phyloP scores from a whole-genome alignment of 306 rosid species.

The Sophora flavescens region DNA sequence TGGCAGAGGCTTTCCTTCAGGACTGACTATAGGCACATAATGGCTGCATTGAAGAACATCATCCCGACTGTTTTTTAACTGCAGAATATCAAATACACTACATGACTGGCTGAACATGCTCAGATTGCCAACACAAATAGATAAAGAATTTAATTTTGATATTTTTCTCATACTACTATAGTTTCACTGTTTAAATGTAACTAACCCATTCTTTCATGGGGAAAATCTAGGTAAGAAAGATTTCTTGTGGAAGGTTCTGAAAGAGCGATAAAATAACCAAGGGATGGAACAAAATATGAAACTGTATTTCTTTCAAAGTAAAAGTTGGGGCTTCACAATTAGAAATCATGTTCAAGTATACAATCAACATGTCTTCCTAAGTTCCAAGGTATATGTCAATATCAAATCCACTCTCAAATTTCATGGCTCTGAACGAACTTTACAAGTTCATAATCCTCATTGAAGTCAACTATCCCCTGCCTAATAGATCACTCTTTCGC shows the following conservation, averaged over 20 bases:
- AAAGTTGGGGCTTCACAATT: background rate
- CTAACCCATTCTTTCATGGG: conserved; percentile 1
- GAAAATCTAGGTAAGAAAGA: conserved; percentile 33
- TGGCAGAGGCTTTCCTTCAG: conserved; percentile 95
- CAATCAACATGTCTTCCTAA: conserved; percentile 14
- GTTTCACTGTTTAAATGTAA: conserved; percentile 31
- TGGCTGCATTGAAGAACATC: conserved; percentile 93
- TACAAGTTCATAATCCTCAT: conserved; percentile 29
- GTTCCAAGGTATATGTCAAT: conserved; percentile 24
- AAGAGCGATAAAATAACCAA: conserved; percentile 17
- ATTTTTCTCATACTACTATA: background rate
- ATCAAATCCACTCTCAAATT: conserved; percentile 28
- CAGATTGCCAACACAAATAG: conserved; percentile 34
- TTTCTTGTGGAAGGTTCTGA: conserved; percentile 22
- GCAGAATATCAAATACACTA: conserved; percentile 53
- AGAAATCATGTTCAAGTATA: conserved; percentile 28
- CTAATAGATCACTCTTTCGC: conserved; percentile 30
- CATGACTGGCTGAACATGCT: conserved; percentile 36
- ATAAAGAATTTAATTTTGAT: conserved; percentile 3
- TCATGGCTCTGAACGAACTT: conserved; percentile 19
- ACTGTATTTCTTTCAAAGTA: conserved; percentile 14
- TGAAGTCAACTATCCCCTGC: conserved; percentile 28
- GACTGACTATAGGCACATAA: conserved; percentile 87
- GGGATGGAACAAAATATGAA: conserved; percentile 16
- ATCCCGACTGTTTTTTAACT: conserved; percentile 88